Conservation (phyloP, 2,329 filamentous ascomycete species). For the Amauroascus verrucosus region DNA sequence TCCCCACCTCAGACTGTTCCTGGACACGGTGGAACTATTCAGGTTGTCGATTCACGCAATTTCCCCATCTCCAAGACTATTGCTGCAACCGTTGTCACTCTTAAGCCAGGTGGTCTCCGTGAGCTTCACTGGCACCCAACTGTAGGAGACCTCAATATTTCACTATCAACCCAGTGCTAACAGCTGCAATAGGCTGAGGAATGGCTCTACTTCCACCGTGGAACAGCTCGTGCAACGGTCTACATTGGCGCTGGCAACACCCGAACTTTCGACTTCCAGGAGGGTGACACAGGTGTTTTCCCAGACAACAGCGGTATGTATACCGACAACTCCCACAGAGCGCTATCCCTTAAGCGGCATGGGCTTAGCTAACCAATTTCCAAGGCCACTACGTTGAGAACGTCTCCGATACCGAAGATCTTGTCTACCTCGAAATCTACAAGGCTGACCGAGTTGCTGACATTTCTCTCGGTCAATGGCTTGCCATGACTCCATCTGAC, state of each 20-base stretch:
- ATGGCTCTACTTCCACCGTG: constrained; percentile 61
- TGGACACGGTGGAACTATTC: constrained; percentile 51
- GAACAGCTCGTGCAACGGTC: constrained; percentile 51
- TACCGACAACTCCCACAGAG: not conserved
- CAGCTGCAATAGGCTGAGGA: constrained; percentile 47
- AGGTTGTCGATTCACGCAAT: constrained; percentile 56
- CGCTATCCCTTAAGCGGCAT: not conserved
- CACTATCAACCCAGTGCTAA: too few relatives aligned
- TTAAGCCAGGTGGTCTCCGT: constrained; percentile 53
- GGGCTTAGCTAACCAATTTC: not conserved
- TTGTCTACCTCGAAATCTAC: constrained; percentile 61
- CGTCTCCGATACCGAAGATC: constrained; percentile 51
- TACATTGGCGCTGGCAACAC: constrained; percentile 53
- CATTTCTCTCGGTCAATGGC: constrained; percentile 58
- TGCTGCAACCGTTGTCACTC: constrained; percentile 52
- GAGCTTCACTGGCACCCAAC: constrained; percentile 64
- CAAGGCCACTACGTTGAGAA: constrained; percentile 59
- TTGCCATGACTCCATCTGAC: constrained; percentile 55
- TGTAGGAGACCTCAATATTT: constrained; percentile 36
- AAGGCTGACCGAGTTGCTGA: constrained; percentile 57
- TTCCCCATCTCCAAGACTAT: constrained; percentile 58
- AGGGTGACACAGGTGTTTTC: constrained; percentile 59
- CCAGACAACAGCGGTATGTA: constrained; percentile 47
- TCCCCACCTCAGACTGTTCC: constrained; percentile 49
- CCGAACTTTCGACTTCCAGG: constrained; percentile 56